These are phyloP conservation scores for Madurella mycetomatis DNA, from an alignment of 2,329 filamentous ascomycete species.

Conservation along the genomic window DNA sequence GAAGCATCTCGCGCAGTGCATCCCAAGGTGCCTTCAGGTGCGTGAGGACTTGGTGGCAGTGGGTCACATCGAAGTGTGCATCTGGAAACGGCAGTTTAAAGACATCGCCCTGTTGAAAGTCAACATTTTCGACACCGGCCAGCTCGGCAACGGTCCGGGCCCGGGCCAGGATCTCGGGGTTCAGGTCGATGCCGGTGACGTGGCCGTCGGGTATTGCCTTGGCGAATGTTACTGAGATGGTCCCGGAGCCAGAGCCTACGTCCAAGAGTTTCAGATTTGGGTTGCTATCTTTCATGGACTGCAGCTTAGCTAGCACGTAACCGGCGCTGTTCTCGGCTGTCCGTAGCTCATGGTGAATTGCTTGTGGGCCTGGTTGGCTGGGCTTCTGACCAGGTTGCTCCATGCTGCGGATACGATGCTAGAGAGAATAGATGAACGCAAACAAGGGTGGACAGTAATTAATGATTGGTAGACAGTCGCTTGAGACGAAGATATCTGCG, in stretches of 20 bases:
- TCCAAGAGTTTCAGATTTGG: constrained; percentile 37
- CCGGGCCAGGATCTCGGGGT: constrained; percentile 37
- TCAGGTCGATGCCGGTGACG: constrained; percentile 43
- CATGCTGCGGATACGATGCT: no score
- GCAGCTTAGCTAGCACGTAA: constrained; percentile 30
- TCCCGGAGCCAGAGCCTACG: constrained; percentile 45
- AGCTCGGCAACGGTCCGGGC: constrained; percentile 34
- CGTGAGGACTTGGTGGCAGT: constrained; percentile 29
- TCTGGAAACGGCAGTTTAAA: constrained; percentile 32
- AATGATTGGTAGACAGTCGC: no score
- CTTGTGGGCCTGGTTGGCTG: not conserved
- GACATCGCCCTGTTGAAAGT: constrained; percentile 30
- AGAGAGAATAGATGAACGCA: no score
- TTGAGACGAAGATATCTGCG: no score
- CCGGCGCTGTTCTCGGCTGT: constrained; percentile 21
- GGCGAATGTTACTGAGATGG: constrained; percentile 42
- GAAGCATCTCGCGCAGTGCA: constrained; percentile 29
- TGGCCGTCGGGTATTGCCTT: constrained; percentile 39
- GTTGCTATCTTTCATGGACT: constrained; percentile 15
- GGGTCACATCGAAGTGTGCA: constrained; percentile 29
- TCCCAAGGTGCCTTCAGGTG: constrained; percentile 26
- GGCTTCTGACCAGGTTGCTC: no score
- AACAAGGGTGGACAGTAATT: no score
- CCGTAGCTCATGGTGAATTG: not conserved
- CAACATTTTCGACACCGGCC: constrained; percentile 29